Base-by-base conservation (phyloP, 1,139 yeast genomes). In the Zygoascus meyerae region DNA sequence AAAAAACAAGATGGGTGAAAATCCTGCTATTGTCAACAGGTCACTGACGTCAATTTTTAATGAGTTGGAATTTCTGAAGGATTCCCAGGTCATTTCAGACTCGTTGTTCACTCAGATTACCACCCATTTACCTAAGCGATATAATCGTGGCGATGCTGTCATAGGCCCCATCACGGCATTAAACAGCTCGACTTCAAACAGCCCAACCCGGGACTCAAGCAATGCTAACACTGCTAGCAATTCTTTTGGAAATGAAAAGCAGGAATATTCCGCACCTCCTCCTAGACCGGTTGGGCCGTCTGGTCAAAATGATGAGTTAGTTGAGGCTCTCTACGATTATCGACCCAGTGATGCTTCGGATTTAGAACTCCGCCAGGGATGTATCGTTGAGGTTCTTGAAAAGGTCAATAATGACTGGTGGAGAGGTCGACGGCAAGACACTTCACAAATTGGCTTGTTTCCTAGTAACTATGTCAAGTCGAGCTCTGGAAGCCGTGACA, bases 391-490 rank as follows among this genome's bases (percentile, higher is more conserved):
- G 34, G 77, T 92, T 6, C 52, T 78, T 5, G 95, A 89, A 61
- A 86, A 79, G 62, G 73, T 84, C 50, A 86, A 94, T 16, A 75
- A 76, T 35, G 94, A 89, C 63, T 90, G 98, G 97, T 89, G 94
- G 87, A 83, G 79, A 63, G 97, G 98, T 38, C 71, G 71, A 18
- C 68, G 71, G 48, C 54, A 65, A 35, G 63, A 71, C 11, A 74
- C 77, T 37, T 95, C 87, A 40, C 73, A 70, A 51, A 75, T 77
- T 7, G 98, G 98, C 21, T 81, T 90, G 58, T 90, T 92, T 70
- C 98, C 98, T 5, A 72, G 94, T 1, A 87, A 87, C 65, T 92
- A 92, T 62, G 60, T 55, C 11, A 48, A 45, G 15, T 10, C 47
- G 11, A 29, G 33, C 6, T 31, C 21, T 30, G 47, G 46, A 21